Base-by-base conservation (phyloP, 306 rosid genomes). In the Sindora glabra region DNA sequence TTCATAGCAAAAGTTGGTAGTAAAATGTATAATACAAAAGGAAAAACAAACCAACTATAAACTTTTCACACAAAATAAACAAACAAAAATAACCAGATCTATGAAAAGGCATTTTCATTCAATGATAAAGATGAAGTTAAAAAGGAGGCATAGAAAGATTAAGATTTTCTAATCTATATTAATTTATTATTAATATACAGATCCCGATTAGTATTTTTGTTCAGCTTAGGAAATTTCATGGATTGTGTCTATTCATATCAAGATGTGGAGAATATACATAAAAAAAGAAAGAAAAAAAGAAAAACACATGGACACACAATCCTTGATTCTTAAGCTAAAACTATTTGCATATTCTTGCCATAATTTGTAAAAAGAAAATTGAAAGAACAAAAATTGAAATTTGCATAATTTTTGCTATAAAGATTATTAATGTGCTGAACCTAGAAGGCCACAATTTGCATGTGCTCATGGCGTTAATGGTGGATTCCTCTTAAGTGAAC, bases 121-220 rank as follows among this genome's bases (percentile, higher is more conserved):
- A 17, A 4, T 29, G 5, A 9, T 29, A 9, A 9, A 29, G 34
- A 29, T 1, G 2, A 64, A 40, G 71, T 61, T 57, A 15, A 65
- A 34, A 55, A 40, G 51, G 33, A 59, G 36, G 79, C 75, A 67
- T 73, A 52, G 68, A 80, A 64, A 60, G 74, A 59, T 65, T 41
- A 44, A 73, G 95, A 79, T 79, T 86, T 79, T 73, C 27, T 62
- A 30, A 48, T 50, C 84, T 79, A 77, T 75, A 85, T n/a, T n/a
- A n/a, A n/a, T n/a, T n/a, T n/a, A n/a, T n/a, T n/a, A n/a, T n/a
- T 33, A 59, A 17, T 53, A 19, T 10, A 26, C 56, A 63, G 83
- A 68, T 71, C 67, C 82, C 73, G 70, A 75, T 6, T 51, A 29
- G 74, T 37, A 15, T 9, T 52, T 42, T 57, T 18, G 26, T 48